Base-by-base conservation (phyloP, 164 flowering plant genomes). In the Magnolia kwangsiensis region DNA sequence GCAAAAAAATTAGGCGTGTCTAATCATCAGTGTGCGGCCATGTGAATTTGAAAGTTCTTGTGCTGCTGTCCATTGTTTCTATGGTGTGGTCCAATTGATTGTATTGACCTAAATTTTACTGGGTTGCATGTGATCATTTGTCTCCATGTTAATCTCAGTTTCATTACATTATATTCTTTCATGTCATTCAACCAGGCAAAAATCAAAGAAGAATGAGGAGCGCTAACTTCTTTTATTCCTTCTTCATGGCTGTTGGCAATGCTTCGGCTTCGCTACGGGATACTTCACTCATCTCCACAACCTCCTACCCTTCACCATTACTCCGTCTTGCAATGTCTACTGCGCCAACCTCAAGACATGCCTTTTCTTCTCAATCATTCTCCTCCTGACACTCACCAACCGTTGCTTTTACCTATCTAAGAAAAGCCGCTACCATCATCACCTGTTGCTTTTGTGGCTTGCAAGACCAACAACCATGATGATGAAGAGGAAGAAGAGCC, bases 221-320 rank as follows among this genome's bases (percentile, higher is more conserved):
- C 1, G 91, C 92, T 3, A 92, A 93, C 77, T 79, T 85, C 0
- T 64, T 83, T 68, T 91, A 66, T 82, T 86, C 94, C 1, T 89
- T 91, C 82, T 93, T 92, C 89, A 90, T 93, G 95, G 96, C 91
- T 0, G 92, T 92, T 1, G 98, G 98, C 0, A 93, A 90, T 81
- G 81, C 92, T 79, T 90, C 0, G 98, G 98, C 23, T 92, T 78
- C 79, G 92, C 94, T 7, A 90, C 95, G 18, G 96, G 98, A 0
- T 80, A 91, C 45, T 85, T 84, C 82, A 79, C 79, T 2, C 71
- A 78, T 58, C 87, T 89, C 4, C 72, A 89, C 86, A 74, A 78
- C 7, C 4, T 89, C 21, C 79, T 93, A 75, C 92, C 95, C 4
- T 92, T 93, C 78, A 81, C 96, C 1, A 65, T 21, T 45, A 87